phyloP scores from a whole-genome alignment of 2,329 filamentous ascomycete genomes.

The Cyphellophora europaea region DNA sequence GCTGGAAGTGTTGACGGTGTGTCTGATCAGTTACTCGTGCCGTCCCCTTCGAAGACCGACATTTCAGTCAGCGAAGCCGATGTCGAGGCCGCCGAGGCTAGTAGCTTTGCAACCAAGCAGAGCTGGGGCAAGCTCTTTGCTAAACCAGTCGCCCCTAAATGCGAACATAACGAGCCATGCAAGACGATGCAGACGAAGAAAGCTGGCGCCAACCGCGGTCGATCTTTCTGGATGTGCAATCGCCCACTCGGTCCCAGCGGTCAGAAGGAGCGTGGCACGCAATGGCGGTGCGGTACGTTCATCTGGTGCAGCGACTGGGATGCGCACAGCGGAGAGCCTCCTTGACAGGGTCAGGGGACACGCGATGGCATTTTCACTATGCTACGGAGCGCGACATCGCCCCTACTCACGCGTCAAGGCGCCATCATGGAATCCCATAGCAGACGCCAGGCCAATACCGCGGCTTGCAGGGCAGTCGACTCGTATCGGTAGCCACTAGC shows the following conservation, averaged over 20 bases:
- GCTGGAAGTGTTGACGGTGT: neutral
- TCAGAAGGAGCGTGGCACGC: slow-evolving; percentile 69
- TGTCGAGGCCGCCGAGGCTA: slow-evolving; percentile 50
- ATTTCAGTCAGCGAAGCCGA: slow-evolving; percentile 20
- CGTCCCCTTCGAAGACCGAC: slow-evolving; percentile 5
- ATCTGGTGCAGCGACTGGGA: slow-evolving; percentile 61
- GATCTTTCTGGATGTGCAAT: slow-evolving; percentile 59
- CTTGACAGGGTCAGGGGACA: too few species aligned
- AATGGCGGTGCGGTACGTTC: slow-evolving; percentile 85
- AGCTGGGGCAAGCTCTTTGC: slow-evolving; percentile 79
- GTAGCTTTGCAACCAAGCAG: slow-evolving; percentile 59
- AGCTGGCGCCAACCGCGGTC: slow-evolving; percentile 67
- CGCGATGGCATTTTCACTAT: too few species aligned
- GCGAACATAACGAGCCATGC: slow-evolving; percentile 84
- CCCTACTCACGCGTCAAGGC: too few species aligned
- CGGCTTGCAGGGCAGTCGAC: too few species aligned
- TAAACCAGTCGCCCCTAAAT: slow-evolving; percentile 64
- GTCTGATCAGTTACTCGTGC: slow-evolving; percentile 1
- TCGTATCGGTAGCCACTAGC: too few species aligned
- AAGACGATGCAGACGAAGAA: slow-evolving; percentile 80
- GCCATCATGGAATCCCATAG: too few species aligned
- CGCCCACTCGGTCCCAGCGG: slow-evolving; percentile 79
- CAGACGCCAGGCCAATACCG: too few species aligned
- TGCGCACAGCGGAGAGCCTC: slow-evolving; percentile 17
- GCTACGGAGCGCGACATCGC: too few species aligned